Evolutionary conservation across 2,329 filamentous ascomycete species (phyloP).

Genomic region (Geosmithia putterillii): DNA sequence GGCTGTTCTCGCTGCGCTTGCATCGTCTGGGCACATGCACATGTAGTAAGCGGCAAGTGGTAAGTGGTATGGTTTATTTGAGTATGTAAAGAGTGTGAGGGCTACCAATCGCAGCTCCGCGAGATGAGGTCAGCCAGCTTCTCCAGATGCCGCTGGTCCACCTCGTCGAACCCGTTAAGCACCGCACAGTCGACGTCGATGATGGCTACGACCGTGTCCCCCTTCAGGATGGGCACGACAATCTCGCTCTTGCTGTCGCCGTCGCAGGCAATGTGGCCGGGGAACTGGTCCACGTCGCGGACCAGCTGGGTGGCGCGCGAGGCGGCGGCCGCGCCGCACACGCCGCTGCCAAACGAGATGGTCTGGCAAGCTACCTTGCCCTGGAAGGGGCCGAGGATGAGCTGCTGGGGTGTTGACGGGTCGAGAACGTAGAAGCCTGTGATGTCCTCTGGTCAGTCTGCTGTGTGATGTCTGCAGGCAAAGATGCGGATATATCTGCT

Average conservation of each 20-base stretch:
- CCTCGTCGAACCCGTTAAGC: constrained; percentile 52
- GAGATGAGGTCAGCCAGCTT: constrained; percentile 48
- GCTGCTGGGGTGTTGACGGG: constrained; percentile 30
- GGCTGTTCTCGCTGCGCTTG: too few relatives aligned
- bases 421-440: constrained; percentile 65
- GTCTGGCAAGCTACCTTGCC: constrained; percentile 72
- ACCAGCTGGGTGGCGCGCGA: constrained; percentile 51
- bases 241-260: constrained; percentile 66
- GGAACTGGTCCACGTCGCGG: constrained; percentile 59
- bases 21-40: too few relatives aligned
- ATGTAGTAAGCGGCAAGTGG: too few relatives aligned
- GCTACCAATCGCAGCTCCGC: constrained; percentile 52
- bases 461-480: too few relatives aligned
- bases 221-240: constrained; percentile 57
- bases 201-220: constrained; percentile 50
- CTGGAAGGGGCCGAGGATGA: constrained; percentile 71
- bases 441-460: too few relatives aligned
- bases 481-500: constrained; percentile 4
- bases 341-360: constrained; percentile 60
- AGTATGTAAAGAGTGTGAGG: too few relatives aligned
- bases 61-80: too few relatives aligned
- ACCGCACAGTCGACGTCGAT: constrained; percentile 71
- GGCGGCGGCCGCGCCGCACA: constrained; percentile 60
- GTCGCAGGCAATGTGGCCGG: constrained; percentile 75
- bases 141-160: constrained; percentile 55